phyloP scores from a whole-genome alignment of 495 filamentous ascomycete species.

The Elaphomyces granulatus region DNA sequence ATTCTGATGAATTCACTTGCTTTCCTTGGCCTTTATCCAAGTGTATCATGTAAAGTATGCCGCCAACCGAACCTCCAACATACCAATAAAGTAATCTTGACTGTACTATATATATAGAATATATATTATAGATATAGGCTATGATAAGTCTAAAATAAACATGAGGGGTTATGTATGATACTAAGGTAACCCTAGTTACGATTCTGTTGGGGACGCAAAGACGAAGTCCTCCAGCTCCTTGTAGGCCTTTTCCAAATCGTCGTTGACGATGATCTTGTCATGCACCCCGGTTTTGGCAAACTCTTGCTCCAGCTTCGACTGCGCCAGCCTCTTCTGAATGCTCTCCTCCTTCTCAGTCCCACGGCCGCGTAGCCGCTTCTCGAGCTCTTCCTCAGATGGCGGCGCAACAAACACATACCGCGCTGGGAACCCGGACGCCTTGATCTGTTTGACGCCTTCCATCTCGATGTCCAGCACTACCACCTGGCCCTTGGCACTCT shows the following conservation, averaged over 20 bases:
- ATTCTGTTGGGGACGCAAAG: no score
- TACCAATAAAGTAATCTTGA: no score
- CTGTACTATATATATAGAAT: no score
- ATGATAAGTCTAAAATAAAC: no score
- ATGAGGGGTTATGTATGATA: no score
- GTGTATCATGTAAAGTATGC: no score
- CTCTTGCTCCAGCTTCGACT: constrained; percentile 72
- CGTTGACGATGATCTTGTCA: constrained; percentile 80
- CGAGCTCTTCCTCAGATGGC: constrained; percentile 58
- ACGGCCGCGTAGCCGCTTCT: constrained; percentile 62
- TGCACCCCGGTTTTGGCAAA: constrained; percentile 63
- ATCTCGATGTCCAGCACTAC: constrained; percentile 71
- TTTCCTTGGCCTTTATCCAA: no score
- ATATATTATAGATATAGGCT: no score
- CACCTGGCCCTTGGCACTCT: constrained; percentile 41
- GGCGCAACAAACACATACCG: constrained; percentile 80
- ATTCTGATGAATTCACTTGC: no score
- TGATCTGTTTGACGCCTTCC: constrained; percentile 96
- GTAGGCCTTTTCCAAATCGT: constrained; percentile 76
- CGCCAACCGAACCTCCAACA: no score
- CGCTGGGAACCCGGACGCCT: constrained; percentile 44
- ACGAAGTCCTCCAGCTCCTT: constrained; percentile 60
- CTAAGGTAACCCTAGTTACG: no score
- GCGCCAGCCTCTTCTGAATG: constrained; percentile 56
- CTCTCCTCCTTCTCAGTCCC: constrained; percentile 72